Conservation (phyloP, 306 rosid genomes). For the Myrica gale region DNA sequence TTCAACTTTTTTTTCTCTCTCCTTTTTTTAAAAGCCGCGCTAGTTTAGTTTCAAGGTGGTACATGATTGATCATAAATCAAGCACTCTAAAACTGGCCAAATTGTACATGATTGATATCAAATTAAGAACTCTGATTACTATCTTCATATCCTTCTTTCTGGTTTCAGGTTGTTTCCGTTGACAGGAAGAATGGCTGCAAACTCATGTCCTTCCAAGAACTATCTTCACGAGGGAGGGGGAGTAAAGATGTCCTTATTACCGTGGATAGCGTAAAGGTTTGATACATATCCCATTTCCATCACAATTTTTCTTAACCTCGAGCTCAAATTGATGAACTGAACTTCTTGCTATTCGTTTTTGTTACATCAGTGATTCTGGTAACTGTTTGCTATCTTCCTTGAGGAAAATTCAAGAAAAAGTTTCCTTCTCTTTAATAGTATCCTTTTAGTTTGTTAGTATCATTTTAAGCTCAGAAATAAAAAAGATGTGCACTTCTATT, state of each 20-base stretch:
- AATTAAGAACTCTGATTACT: not conserved
- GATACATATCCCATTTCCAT: not conserved
- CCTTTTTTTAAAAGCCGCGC: not conserved
- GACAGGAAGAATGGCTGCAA: constrained; percentile 68
- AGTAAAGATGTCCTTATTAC: constrained; percentile 57
- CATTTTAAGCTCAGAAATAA: not conserved
- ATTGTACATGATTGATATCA: not conserved
- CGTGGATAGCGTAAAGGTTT: constrained; percentile 74
- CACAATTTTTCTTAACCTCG: constrained; percentile 4
- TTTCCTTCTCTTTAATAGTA: not conserved
- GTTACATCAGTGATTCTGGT: constrained; percentile 1
- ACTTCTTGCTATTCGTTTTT: constrained; percentile 4
- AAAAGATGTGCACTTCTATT: no score
- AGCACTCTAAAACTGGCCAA: not conserved
- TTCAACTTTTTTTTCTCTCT: not conserved
- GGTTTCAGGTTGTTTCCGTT: constrained; percentile 79
- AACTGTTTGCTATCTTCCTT: not conserved
- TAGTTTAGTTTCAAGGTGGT: not conserved
- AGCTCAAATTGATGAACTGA: constrained; percentile 15
- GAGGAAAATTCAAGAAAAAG: not conserved
- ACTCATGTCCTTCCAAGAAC: constrained; percentile 84
- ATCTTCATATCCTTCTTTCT: constrained; percentile 15
- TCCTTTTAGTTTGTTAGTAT: not conserved
- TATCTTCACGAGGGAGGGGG: constrained; percentile 88
- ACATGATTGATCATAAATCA: not conserved